A percentile compares a stretch with the other conserved stretches of the same genome.
Evolutionary conservation across 768 basidiomycete species (phyloP).

Genomic region (Mrakia hoshinonis): DNA sequence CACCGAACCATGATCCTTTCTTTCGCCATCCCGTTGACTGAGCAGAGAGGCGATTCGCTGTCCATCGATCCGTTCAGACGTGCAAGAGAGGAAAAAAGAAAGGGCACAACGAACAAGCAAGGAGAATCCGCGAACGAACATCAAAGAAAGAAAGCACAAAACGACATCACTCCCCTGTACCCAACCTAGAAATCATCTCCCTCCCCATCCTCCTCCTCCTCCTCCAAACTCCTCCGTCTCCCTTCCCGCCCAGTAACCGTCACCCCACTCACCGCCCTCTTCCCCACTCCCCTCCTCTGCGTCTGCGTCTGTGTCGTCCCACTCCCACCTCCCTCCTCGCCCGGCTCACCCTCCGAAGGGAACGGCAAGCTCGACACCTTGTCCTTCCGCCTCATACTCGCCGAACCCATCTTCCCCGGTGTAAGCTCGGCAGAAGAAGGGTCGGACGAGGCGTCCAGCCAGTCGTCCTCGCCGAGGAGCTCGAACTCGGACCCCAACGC

Average conservation of each 20-base stretch:
- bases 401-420: neutral
- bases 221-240: neutral
- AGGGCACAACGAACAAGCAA: no score
- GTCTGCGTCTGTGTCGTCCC: neutral
- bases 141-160: no score
- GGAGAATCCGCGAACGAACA: no score
- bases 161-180: no score
- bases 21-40: no score
- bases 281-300: neutral
- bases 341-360: neutral
- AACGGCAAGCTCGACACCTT: conserved; percentile 2
- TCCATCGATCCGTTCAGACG: no score
- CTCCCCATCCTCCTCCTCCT: neutral
- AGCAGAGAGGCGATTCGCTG: no score
- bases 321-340: neutral
- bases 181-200: conserved; percentile 14
- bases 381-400: neutral
- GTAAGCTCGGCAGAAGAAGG: neutral
- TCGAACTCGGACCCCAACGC: conserved; percentile 28
- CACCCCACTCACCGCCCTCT: conserved; percentile 7
- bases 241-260: neutral
- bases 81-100: no score
- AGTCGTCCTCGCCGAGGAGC: conserved; percentile 24
- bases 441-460: neutral
- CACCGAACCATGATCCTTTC: no score